Conservation (phyloP, 163 green algal species). For the Coccomyxa subellipsoidea region DNA sequence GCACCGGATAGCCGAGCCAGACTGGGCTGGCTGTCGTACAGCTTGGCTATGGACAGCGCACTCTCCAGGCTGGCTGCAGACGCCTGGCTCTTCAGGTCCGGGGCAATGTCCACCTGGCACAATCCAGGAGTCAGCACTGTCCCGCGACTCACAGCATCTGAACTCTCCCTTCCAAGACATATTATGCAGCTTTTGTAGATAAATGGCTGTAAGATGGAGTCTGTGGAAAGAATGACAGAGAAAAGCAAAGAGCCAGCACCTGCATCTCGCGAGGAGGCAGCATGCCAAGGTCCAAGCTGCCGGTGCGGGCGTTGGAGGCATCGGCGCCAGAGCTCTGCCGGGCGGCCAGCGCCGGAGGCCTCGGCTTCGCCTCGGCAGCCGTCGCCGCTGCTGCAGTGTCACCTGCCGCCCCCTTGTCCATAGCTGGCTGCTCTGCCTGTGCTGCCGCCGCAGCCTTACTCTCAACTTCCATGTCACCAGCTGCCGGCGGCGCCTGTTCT, state of each 20-base stretch:
- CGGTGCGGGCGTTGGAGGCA: background rate
- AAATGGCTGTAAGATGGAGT: too few relatives aligned
- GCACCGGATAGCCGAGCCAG: background rate
- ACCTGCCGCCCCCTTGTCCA: background rate
- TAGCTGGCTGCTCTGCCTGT: background rate
- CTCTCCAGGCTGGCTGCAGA: background rate
- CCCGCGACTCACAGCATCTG: too few relatives aligned
- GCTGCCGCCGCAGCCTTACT: background rate
- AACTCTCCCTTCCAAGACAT: too few relatives aligned
- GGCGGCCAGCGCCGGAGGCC: background rate
- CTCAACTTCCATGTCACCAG: too few relatives aligned
- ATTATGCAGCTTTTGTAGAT: too few relatives aligned
- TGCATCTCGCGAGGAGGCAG: conserved; percentile 6
- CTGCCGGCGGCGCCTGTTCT: too few relatives aligned
- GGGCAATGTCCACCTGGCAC: background rate
- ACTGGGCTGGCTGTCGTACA: background rate
- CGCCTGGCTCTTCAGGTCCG: background rate
- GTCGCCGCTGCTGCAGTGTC: background rate
- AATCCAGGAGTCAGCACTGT: too few relatives aligned
- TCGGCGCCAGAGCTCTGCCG: background rate
- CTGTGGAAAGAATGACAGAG: too few relatives aligned
- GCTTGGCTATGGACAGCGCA: background rate
- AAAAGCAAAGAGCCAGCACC: too few relatives aligned
- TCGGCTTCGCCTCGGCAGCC: background rate
- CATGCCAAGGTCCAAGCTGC: background rate